These are phyloP conservation scores for Pseudozyma tsukubaensis DNA, from an alignment of 1,284 basidiomycete genomes.

Conservation along the genomic window DNA sequence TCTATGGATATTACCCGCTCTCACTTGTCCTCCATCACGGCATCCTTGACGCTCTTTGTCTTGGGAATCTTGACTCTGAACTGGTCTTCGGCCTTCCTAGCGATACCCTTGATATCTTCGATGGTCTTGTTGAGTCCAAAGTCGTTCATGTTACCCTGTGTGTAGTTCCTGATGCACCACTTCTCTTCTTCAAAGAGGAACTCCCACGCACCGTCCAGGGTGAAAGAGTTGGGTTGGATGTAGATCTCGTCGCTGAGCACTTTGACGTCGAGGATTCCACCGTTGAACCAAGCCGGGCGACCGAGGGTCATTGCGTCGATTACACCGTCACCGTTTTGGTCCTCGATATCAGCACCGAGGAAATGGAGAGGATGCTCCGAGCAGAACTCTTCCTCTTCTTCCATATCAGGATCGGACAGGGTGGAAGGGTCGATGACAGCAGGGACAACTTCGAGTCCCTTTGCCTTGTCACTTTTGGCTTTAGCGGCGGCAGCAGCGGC, in stretches of 20 bases:
- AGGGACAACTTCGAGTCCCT: not conserved
- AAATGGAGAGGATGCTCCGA: constrained; percentile 47
- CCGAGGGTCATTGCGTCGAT: constrained; percentile 24
- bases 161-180: constrained; percentile 51
- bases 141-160: constrained; percentile 26
- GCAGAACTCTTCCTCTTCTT: constrained; percentile 40
- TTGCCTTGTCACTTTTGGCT: constrained; percentile 8
- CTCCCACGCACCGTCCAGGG: constrained; percentile 40
- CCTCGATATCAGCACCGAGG: constrained; percentile 39
- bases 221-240: constrained; percentile 36
- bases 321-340: constrained; percentile 21
- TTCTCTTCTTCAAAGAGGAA: constrained; percentile 40
- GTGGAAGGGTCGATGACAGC: not conserved
- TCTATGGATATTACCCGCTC: not conserved
- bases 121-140: constrained; percentile 31
- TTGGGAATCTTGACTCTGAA: constrained; percentile 41
- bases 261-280: constrained; percentile 44
- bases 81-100: constrained; percentile 20
- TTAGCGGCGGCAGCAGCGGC: constrained; percentile 19
- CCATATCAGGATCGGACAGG: not conserved
- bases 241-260: constrained; percentile 28
- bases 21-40: constrained; percentile 22
- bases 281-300: constrained; percentile 46
- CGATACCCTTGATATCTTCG: constrained; percentile 31
- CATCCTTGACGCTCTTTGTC: constrained; percentile 22